Percentiles rank a stretch among this genome's conserved stretches.
Evolutionary conservation across 176 grass and related monocot species (phyloP).

Genomic region (Leersia perrieri): DNA sequence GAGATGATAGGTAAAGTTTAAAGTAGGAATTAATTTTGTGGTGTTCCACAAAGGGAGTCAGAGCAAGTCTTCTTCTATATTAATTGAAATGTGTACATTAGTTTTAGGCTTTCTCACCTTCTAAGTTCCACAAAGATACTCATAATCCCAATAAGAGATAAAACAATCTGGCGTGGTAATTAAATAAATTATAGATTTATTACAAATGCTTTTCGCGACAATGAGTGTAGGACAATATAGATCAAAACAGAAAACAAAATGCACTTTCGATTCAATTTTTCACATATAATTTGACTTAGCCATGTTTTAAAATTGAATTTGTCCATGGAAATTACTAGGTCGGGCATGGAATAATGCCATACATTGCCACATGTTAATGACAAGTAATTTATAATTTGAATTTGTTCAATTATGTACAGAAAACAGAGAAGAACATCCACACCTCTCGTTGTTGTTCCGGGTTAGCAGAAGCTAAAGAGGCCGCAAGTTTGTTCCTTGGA

Average conservation of each 20-base stretch:
- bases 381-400: not conserved
- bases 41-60: too few relatives aligned
- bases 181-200: too few relatives aligned
- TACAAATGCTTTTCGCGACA: not conserved
- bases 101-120: too few relatives aligned
- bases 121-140: too few relatives aligned
- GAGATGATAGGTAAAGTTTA: too few relatives aligned
- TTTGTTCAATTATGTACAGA: not conserved
- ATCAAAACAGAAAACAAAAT: not conserved
- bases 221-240: too few relatives aligned
- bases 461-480: constrained; percentile 15
- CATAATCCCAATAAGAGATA: too few relatives aligned
- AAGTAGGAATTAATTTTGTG: too few relatives aligned
- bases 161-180: too few relatives aligned
- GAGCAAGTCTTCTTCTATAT: too few relatives aligned
- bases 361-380: not conserved
- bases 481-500: constrained; percentile 4
- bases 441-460: constrained; percentile 30
- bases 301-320: not conserved
- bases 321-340: not conserved
- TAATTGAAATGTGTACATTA: too few relatives aligned
- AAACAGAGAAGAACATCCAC: not conserved
- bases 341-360: too few relatives aligned
- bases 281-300: not conserved
- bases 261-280: not conserved